Base-by-base conservation (phyloP, 2,329 filamentous ascomycete species). In the Hypoxylon sp. region DNA sequence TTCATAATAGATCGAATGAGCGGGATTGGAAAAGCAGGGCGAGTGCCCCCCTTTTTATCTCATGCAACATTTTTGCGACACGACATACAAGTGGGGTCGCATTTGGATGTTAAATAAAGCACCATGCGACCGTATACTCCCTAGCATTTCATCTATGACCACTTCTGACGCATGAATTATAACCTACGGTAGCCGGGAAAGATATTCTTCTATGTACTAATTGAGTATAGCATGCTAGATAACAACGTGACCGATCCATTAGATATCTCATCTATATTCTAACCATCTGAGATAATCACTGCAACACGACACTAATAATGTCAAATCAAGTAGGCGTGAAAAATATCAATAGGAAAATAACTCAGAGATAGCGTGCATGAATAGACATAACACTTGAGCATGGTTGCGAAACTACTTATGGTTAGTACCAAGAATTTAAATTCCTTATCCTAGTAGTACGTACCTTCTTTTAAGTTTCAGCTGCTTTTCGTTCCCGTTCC, bases 381-480 rank as follows among this genome's bases (percentile, higher is more conserved):
- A 58, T 31, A 4, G 22, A 39, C 39, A 50, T 22, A 13, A 14
- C 3, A 24, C 1, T 9, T 31, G 6, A 31, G 29, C 5, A 31
- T 31, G 6, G 29, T 31, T 31, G 29, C 29, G 6, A 31, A 31
- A 33, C 44, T 46, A n/a, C 11, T 19, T 17, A 26, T 26, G 44
- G 31, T 31, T 17, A 31, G 37, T 35, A 8, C 26, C 22, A 42
- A 17, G 47, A 46, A 44, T 60, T 47, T 22, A n/a, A 54, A 46
- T 37, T 50, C 17, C 26, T n/a, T 50, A 24, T 51, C 44, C 11
- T 10, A 11, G 5, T 5, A 39, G 58, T 65, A 69, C 63, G 63
- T 70, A 63, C 59, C 55, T 50, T n/a, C 5, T 70, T 63, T 67
- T 63, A 65, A 37, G 72, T 73, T 73, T 72, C 68, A 72, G 70